phyloP scores from a whole-genome alignment of 2,329 filamentous ascomycete species.

The Erysiphe neolycopersici region DNA sequence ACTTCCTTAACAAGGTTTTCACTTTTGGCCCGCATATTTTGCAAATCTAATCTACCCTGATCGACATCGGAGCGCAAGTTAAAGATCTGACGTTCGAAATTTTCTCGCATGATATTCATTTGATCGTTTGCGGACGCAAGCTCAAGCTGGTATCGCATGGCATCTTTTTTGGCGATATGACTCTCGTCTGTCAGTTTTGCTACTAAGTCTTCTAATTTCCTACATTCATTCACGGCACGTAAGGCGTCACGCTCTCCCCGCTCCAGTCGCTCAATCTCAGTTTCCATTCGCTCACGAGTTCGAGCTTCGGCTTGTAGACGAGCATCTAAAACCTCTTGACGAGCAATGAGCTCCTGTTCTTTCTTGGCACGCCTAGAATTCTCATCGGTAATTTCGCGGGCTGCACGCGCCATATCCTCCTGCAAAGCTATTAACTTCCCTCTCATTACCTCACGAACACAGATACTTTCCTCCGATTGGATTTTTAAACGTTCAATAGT shows the following conservation, averaged over 20 bases:
- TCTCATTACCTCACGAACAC: slow-evolving; percentile 60
- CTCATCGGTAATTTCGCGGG: slow-evolving; percentile 57
- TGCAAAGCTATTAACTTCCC: slow-evolving; percentile 65
- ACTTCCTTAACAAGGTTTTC: slow-evolving; percentile 70
- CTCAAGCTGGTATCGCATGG: slow-evolving; percentile 41
- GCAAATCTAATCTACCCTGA: slow-evolving; percentile 48
- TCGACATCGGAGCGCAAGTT: slow-evolving; percentile 53
- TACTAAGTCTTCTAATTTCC: slow-evolving; percentile 28
- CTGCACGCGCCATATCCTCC: slow-evolving; percentile 58
- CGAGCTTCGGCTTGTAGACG: slow-evolving; percentile 49
- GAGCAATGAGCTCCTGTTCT: slow-evolving; percentile 51
- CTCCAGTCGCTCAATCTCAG: slow-evolving; percentile 39
- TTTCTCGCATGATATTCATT: slow-evolving; percentile 56
- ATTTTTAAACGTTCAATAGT: slow-evolving; percentile 46
- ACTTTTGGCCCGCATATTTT: slow-evolving; percentile 54
- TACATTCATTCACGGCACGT: slow-evolving; percentile 33
- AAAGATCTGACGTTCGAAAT: slow-evolving; percentile 54
- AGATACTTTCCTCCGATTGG: slow-evolving; percentile 66
- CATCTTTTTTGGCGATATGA: slow-evolving; percentile 22
- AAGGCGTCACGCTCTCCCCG: slow-evolving; percentile 36
- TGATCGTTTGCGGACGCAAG: slow-evolving; percentile 65
- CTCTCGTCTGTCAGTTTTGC: slow-evolving; percentile 37
- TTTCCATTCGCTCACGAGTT: slow-evolving; percentile 37
- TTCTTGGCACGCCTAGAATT: slow-evolving; percentile 54
- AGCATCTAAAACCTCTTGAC: slow-evolving; percentile 55